Conservation (phyloP, 2,329 filamentous ascomycete species). For the Aphanoascus verrucosus region DNA sequence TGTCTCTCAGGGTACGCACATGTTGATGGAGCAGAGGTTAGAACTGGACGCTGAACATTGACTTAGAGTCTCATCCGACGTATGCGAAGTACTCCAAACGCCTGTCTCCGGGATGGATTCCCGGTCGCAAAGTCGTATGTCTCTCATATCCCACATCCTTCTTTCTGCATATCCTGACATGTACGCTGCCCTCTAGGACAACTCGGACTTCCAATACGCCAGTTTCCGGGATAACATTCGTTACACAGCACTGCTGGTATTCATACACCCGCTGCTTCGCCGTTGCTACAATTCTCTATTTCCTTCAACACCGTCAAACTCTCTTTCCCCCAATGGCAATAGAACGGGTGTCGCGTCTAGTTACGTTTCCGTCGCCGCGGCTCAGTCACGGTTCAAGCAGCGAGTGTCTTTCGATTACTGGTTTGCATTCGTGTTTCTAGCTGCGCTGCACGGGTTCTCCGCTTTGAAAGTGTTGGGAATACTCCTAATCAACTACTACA, state of each 20-base stretch:
- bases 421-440: conserved; percentile 71
- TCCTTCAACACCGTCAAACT: conserved; percentile 31
- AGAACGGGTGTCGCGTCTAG: conserved; percentile 18
- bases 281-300: conserved; percentile 54
- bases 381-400: conserved; percentile 53
- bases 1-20: conserved; percentile 63
- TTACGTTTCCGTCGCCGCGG: conserved; percentile 15
- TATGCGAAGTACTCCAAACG: conserved; percentile 62
- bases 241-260: conserved; percentile 61
- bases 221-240: conserved; percentile 79
- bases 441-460: conserved; percentile 74
- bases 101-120: conserved; percentile 79
- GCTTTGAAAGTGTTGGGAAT: conserved; percentile 71
- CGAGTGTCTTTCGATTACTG: conserved; percentile 70
- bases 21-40: neutral
- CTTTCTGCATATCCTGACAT: neutral
- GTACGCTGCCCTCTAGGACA: conserved; percentile 49
- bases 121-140: conserved; percentile 73
- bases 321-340: conserved; percentile 14
- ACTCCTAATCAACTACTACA: conserved; percentile 66
- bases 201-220: conserved; percentile 78
- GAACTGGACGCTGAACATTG: neutral
- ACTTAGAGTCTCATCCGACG: conserved; percentile 63
- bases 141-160: conserved; percentile 7
- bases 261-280: conserved; percentile 70